Evolutionary conservation across 176 grass and related monocot genomes (phyloP).

Genomic region (Hordeum marinum): DNA sequence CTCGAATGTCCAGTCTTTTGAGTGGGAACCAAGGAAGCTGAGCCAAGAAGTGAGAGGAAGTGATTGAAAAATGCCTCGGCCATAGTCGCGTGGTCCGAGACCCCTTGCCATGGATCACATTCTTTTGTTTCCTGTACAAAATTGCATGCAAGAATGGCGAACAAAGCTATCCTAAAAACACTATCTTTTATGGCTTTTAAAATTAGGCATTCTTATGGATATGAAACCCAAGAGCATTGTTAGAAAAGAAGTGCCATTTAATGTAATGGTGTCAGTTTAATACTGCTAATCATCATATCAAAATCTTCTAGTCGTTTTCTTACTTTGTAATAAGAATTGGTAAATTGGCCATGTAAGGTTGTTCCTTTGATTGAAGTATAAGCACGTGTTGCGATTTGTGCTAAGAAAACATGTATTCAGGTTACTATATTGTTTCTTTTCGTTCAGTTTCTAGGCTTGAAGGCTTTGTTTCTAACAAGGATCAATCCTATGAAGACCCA

Average conservation of each 20-base stretch:
- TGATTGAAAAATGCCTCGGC: background rate
- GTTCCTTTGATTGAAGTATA: constrained; percentile 11
- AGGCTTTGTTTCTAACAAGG: constrained; percentile 97
- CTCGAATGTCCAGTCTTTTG: background rate
- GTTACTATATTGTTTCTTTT: constrained; percentile 7
- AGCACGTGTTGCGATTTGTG: constrained; percentile 9
- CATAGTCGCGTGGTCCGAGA: background rate
- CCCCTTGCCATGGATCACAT: background rate
- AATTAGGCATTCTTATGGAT: background rate
- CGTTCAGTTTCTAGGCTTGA: constrained; percentile 97
- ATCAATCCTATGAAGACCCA: constrained; percentile 95
- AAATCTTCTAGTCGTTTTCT: background rate
- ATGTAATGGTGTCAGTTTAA: constrained; percentile 1
- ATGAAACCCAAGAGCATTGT: background rate
- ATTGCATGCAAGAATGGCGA: background rate
- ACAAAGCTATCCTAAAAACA: background rate
- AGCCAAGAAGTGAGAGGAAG: background rate
- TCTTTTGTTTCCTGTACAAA: background rate
- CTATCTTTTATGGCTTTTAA: background rate
- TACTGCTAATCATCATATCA: background rate
- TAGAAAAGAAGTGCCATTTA: background rate
- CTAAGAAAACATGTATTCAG: constrained; percentile 26
- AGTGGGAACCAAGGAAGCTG: background rate
- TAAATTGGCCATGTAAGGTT: background rate
- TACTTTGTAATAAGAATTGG: background rate